Conservation (phyloP, 371 early-diverging fungal genomes). For the Coemansia sp. region DNA sequence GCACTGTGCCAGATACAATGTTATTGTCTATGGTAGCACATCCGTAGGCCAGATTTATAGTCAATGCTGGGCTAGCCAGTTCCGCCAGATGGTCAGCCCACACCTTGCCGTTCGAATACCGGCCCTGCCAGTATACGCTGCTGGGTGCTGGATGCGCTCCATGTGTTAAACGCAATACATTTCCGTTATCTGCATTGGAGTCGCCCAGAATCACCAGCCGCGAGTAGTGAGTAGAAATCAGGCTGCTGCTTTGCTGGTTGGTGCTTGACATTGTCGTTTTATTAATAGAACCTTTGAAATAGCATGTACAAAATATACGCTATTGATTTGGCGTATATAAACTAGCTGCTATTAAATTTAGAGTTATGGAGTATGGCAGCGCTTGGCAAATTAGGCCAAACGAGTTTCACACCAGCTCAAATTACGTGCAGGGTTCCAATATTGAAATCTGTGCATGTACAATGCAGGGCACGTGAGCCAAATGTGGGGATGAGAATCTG, state of each 20-base stretch:
- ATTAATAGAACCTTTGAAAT: not conserved
- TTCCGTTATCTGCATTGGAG: constrained; percentile 45
- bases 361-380: not conserved
- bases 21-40: constrained; percentile 45
- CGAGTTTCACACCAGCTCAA: not conserved
- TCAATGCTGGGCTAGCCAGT: not conserved
- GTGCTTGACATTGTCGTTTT: not conserved
- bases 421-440: not conserved
- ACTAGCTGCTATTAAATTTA: not conserved
- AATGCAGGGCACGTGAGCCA: not conserved
- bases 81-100: constrained; percentile 35
- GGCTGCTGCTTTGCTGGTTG: not conserved
- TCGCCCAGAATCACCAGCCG: constrained; percentile 41
- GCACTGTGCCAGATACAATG: constrained; percentile 35
- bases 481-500: not conserved
- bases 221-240: constrained; percentile 4
- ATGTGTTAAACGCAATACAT: constrained; percentile 30
- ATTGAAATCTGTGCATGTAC: not conserved
- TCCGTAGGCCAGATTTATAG: constrained; percentile 36
- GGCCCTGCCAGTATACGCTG: constrained; percentile 28
- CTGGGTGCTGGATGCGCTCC: constrained; percentile 20
- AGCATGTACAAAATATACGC: not conserved
- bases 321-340: not conserved
- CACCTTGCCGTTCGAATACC: constrained; percentile 34
- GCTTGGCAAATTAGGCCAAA: not conserved